Evolutionary conservation across 1,139 yeast genomes (phyloP).

Genomic region (Scheffersomyces parashehatae): DNA sequence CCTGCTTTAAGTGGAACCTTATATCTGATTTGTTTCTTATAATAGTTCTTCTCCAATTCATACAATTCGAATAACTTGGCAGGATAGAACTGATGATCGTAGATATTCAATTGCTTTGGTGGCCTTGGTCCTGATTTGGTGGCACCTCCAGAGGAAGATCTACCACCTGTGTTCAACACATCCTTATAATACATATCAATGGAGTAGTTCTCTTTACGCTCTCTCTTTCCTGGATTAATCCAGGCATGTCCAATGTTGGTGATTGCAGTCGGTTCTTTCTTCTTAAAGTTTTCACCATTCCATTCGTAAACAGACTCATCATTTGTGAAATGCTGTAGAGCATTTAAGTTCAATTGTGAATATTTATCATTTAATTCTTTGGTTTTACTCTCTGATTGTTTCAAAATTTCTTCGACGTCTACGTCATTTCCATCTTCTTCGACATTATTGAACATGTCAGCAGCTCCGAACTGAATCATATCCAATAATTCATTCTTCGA

Average conservation of each 20-base stretch:
- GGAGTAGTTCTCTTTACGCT: slow-evolving; percentile 74
- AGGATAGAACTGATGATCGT: slow-evolving; percentile 75
- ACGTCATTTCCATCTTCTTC: slow-evolving; percentile 45
- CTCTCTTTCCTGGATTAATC: slow-evolving; percentile 78
- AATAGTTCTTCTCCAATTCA: slow-evolving; percentile 66
- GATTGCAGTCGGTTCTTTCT: slow-evolving; percentile 50
- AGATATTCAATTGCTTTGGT: slow-evolving; percentile 67
- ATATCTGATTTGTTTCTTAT: slow-evolving; percentile 51
- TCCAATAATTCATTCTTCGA: slow-evolving; percentile 71
- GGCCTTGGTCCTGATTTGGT: slow-evolving; percentile 54
- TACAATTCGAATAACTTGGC: slow-evolving; percentile 59
- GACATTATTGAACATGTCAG: slow-evolving; percentile 48
- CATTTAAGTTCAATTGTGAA: slow-evolving; percentile 68
- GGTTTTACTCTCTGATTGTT: slow-evolving; percentile 64
- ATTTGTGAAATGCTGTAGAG: slow-evolving; percentile 68
- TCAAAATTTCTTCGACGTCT: slow-evolving; percentile 63
- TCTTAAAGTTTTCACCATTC: slow-evolving; percentile 82
- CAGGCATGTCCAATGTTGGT: slow-evolving; percentile 52
- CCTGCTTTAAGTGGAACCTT: slow-evolving; percentile 51
- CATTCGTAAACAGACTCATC: slow-evolving; percentile 77
- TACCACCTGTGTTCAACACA: slow-evolving; percentile 67
- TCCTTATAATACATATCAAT: slow-evolving; percentile 80
- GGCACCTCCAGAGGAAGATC: slow-evolving; percentile 31
- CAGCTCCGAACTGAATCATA: slow-evolving; percentile 83
- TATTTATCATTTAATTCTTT: slow-evolving; percentile 62